Percentiles rank a stretch among this genome's conserved stretches.
phyloP scores from a whole-genome alignment of 768 basidiomycete genomes.

The Amanita brunnescens region DNA sequence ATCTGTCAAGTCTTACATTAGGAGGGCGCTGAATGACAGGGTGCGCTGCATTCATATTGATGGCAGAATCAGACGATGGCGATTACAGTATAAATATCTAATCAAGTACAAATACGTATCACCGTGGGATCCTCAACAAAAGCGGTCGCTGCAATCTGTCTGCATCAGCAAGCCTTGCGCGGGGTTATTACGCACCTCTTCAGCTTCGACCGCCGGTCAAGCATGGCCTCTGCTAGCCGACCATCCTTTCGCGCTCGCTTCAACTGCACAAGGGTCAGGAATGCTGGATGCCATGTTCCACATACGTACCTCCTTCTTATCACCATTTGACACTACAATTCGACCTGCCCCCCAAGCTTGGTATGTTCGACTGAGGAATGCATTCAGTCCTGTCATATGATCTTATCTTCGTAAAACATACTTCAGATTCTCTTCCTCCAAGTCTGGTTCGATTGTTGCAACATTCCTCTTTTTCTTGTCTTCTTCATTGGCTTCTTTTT shows the following conservation, averaged over 20 bases:
- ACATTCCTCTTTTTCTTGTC: constrained; percentile 66
- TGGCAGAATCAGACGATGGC: neutral
- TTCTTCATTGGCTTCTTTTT: constrained; percentile 74
- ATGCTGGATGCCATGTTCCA: neutral
- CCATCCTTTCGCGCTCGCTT: constrained; percentile 76
- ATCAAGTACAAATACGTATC: constrained; percentile 1
- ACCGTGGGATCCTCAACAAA: constrained; percentile 33
- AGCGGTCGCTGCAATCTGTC: constrained; percentile 32
- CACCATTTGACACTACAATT: constrained; percentile 56
- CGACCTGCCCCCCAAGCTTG: constrained; percentile 85
- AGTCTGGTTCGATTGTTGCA: constrained; percentile 35
- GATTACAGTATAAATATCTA: neutral
- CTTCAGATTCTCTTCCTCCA: constrained; percentile 73
- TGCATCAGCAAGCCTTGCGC: neutral
- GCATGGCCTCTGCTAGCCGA: constrained; percentile 67
- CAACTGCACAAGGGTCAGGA: constrained; percentile 34
- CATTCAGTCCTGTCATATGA: constrained; percentile 4
- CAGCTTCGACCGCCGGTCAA: constrained; percentile 79
- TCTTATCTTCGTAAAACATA: constrained; percentile 28
- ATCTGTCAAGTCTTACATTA: neutral
- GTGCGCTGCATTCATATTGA: neutral
- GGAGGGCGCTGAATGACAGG: neutral
- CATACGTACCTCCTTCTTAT: constrained; percentile 62
- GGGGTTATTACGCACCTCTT: constrained; percentile 52
- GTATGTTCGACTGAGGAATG: constrained; percentile 45